Evolutionary conservation across 768 basidiomycete species (phyloP), one percentile per base, ranked within the genome.

Genomic region (Rhizopogon vesiculosus): DNA sequence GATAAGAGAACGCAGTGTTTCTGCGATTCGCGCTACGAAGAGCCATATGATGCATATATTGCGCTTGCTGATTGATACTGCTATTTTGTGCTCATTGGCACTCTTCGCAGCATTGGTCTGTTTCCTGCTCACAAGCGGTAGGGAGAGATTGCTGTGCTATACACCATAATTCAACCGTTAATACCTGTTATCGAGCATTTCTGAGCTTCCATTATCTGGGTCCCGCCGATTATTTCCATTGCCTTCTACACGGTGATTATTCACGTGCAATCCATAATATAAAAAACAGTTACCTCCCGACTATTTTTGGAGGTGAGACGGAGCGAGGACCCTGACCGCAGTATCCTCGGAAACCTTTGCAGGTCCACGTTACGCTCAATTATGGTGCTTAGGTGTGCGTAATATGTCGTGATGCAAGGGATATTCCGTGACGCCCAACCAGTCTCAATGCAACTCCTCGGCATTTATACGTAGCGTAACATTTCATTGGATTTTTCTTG

Each of bases 241-340:
- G 19, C 55, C 7, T 56, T 56, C 56, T 56, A 56, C 35, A 56
- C 53, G 51, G 25, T 5, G 25, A 25, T 25, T 25, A 25, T 4
- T 25, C 25, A 4, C 19, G 12, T 3, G 42, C 44, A 5, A 19
- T 19, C 18, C 31, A 9, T 31, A 31, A 46, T 3, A 19, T n/a
- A 31, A 19, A 15, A 18, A 12, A 3, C 18, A 12, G 5, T 31
- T 6, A 46, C 12, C 7, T 46, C 13, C 19, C 31, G 12, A 48
- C 18, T 33, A 31, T 46, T 3, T 7, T 13, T 33, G 12, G 45
- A 46, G 13, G 29, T 19, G 31, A 18, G 6, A 19, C 12, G n/a
- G 45, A 46, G 29, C 25, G 25, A n/a, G 7, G 18, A 13, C 18
- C 31, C 7, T 31, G 7, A 33, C 31, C 18, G n/a, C 45, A 46